phyloP scores from a whole-genome alignment of 805 yeast species.

The Danielozyma ontarioensis region DNA sequence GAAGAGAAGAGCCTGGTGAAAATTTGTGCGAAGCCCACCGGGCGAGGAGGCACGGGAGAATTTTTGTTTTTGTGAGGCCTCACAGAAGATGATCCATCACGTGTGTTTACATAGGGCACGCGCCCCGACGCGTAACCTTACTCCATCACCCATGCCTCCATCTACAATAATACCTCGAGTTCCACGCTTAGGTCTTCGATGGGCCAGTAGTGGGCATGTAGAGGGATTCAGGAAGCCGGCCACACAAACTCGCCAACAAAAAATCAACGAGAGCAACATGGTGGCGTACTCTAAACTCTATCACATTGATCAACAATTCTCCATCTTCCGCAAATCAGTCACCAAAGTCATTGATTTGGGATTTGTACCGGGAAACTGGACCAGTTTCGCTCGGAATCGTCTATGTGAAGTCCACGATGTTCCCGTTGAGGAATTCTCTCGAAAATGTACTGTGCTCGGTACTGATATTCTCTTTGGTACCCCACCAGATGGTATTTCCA shows the following conservation, averaged over 20 bases:
- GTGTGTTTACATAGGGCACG: too few relatives aligned
- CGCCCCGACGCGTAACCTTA: too few relatives aligned
- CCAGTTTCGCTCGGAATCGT: conserved; percentile 21
- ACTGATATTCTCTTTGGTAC: conserved; percentile 62
- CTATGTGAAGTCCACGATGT: conserved; percentile 26
- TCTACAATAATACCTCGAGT: too few relatives aligned
- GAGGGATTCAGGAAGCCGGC: conserved; percentile 5
- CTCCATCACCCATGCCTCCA: too few relatives aligned
- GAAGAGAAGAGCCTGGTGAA: too few relatives aligned
- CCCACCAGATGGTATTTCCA: conserved; percentile 76
- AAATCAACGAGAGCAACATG: conserved; percentile 18
- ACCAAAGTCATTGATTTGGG: conserved; percentile 35
- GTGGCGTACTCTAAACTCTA: conserved; percentile 20
- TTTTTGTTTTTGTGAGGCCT: too few relatives aligned
- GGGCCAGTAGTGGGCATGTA: background rate
- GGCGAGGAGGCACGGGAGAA: conserved; percentile 1
- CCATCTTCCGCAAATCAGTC: conserved; percentile 20
- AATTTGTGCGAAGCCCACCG: conserved; percentile 1
- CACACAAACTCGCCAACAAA: conserved; percentile 14
- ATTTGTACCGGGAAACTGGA: conserved; percentile 39
- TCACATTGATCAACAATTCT: conserved; percentile 22
- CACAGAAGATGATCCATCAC: too few relatives aligned
- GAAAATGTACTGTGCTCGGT: conserved; percentile 32
- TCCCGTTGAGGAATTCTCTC: conserved; percentile 19
- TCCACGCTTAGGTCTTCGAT: background rate